Evolutionary conservation across 2,329 filamentous ascomycete species (phyloP).

Genomic region (Botrytis fabae): DNA sequence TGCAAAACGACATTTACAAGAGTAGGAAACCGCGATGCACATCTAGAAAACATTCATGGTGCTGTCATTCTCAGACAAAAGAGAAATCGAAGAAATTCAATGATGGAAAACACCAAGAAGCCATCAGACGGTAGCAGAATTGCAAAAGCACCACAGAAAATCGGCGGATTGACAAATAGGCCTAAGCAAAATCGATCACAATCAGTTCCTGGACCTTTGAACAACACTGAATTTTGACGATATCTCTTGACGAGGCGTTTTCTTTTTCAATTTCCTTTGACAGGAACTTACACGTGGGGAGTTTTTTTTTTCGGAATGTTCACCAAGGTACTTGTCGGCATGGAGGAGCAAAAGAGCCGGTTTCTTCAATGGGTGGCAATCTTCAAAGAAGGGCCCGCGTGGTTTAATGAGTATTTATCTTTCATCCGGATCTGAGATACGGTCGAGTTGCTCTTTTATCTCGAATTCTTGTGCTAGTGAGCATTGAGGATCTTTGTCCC

Average conservation of each 20-base stretch:
- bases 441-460: background rate
- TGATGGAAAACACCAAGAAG: background rate
- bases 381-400: background rate
- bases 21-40: constrained; percentile 35
- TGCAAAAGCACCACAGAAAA: background rate
- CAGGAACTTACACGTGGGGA: background rate
- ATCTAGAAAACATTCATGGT: constrained; percentile 2
- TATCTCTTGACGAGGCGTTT: background rate
- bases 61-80: fast-evolving
- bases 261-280: background rate
- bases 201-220: background rate
- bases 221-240: background rate
- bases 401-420: background rate
- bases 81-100: background rate
- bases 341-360: background rate
- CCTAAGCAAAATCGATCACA: background rate
- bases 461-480: background rate
- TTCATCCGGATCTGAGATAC: background rate
- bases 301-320: too few species aligned
- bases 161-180: background rate
- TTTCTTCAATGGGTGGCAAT: too few species aligned
- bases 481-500: too few species aligned
- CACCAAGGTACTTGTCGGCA: too few species aligned
- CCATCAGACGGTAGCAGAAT: background rate
- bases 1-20: constrained; percentile 34